Evolutionary conservation across 805 yeast species (phyloP).

Genomic region (Candida sphagnicola): DNA sequence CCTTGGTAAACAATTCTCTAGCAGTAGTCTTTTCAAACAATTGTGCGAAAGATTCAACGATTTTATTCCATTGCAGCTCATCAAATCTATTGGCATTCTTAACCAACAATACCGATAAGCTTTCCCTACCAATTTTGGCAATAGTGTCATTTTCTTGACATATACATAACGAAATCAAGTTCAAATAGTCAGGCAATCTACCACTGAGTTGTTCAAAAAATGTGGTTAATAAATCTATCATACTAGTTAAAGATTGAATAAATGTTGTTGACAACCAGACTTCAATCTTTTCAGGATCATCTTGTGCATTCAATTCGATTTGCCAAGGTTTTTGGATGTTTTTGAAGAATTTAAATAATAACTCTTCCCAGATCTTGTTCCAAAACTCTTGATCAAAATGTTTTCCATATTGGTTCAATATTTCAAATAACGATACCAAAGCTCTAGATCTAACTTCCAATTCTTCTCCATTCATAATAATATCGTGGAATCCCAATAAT

Average conservation of each 20-base stretch:
- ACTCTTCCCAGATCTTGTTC: constrained; percentile 72
- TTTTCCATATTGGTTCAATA: constrained; percentile 73
- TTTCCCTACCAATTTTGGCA: constrained; percentile 89
- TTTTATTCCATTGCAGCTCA: constrained; percentile 67
- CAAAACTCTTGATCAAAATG: constrained; percentile 74
- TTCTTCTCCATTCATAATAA: constrained; percentile 91
- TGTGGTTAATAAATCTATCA: constrained; percentile 77
- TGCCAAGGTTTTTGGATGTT: constrained; percentile 76
- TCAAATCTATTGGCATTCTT: constrained; percentile 67
- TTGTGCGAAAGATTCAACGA: constrained; percentile 60
- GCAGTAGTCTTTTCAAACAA: constrained; percentile 86
- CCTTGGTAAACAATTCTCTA: constrained; percentile 67
- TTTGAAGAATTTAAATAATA: constrained; percentile 87
- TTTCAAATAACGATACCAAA: constrained; percentile 74
- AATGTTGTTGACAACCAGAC: constrained; percentile 97
- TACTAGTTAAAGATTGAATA: constrained; percentile 88
- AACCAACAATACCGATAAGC: constrained; percentile 75
- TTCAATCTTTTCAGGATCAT: constrained; percentile 77
- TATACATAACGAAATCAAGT: constrained; percentile 77
- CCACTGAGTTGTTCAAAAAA: constrained; percentile 74
- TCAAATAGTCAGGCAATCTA: constrained; percentile 75
- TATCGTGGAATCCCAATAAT: constrained; percentile 78
- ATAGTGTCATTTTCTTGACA: constrained; percentile 97
- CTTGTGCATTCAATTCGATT: constrained; percentile 48
- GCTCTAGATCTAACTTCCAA: constrained; percentile 92